These are phyloP conservation scores for Heterobasidion irregulare DNA, from an alignment of 1,284 basidiomycete species.

Conservation along the genomic window DNA sequence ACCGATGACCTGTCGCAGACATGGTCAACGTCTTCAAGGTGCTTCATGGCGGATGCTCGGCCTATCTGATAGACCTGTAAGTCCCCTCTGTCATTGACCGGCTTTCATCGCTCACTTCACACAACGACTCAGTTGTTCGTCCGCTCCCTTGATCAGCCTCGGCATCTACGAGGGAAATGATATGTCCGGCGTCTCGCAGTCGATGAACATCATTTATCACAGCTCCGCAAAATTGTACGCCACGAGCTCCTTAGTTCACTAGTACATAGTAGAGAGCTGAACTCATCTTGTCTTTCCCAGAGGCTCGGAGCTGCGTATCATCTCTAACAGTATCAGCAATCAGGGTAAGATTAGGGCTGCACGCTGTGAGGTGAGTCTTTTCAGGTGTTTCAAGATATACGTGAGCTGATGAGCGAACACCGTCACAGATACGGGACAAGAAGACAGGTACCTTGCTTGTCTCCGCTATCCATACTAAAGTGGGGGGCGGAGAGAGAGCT, in stretches of 20 bases:
- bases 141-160: conserved; percentile 33
- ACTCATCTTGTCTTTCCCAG: conserved; percentile 16
- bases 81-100: background rate
- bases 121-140: conserved; percentile 29
- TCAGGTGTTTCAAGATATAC: background rate
- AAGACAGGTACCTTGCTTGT: background rate
- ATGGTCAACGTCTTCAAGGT: background rate
- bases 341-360: conserved; percentile 33
- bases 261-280: background rate
- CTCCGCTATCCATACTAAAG: background rate
- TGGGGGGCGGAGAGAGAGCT: background rate
- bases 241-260: conserved; percentile 9
- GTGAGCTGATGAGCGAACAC: background rate
- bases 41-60: background rate
- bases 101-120: background rate
- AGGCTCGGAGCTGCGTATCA: conserved; percentile 34
- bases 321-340: conserved; percentile 32
- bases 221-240: conserved; percentile 29
- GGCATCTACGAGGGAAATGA: conserved; percentile 17
- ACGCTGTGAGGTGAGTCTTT: conserved; percentile 34
- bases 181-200: conserved; percentile 35
- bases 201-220: conserved; percentile 42
- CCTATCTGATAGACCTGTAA: conserved; percentile 1
- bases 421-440: background rate
- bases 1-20: background rate